phyloP scores from a whole-genome alignment of 1,284 basidiomycete species.

The Acaromyces ingoldii region DNA sequence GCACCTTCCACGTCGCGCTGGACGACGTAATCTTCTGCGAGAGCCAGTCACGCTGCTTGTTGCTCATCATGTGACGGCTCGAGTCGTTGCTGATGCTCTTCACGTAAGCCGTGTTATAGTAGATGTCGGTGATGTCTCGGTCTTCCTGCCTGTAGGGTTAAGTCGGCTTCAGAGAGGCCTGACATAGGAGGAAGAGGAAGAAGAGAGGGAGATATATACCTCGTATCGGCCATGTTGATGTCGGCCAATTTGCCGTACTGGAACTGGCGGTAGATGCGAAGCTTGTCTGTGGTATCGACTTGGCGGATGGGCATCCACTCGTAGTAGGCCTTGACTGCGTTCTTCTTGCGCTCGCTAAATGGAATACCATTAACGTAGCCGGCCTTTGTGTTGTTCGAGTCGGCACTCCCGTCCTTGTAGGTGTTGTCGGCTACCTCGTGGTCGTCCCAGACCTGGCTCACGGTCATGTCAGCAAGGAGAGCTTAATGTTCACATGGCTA shows the following conservation, averaged over 20 bases:
- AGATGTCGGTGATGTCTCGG: constrained; percentile 58
- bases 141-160: too few relatives aligned
- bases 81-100: constrained; percentile 30
- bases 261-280: constrained; percentile 64
- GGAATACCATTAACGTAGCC: constrained; percentile 49
- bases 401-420: constrained; percentile 63
- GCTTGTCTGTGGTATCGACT: constrained; percentile 59
- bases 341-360: constrained; percentile 63
- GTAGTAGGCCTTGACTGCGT: constrained; percentile 64
- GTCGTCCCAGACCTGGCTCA: constrained; percentile 57
- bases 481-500: too few relatives aligned
- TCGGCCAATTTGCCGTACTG: constrained; percentile 45
- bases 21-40: constrained; percentile 58
- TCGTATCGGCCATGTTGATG: constrained; percentile 59
- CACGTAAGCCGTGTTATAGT: constrained; percentile 57
- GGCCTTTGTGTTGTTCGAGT: constrained; percentile 61
- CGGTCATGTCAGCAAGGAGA: too few relatives aligned
- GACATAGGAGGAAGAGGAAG: too few relatives aligned
- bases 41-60: constrained; percentile 63
- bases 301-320: constrained; percentile 69
- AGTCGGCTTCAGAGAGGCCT: too few relatives aligned
- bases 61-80: constrained; percentile 55
- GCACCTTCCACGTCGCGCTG: constrained; percentile 61
- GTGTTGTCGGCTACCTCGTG: constrained; percentile 64
- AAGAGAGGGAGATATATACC: too few relatives aligned